Base-by-base conservation (phyloP, 2,329 filamentous ascomycete species). In the Ambrosiella beaveri region DNA sequence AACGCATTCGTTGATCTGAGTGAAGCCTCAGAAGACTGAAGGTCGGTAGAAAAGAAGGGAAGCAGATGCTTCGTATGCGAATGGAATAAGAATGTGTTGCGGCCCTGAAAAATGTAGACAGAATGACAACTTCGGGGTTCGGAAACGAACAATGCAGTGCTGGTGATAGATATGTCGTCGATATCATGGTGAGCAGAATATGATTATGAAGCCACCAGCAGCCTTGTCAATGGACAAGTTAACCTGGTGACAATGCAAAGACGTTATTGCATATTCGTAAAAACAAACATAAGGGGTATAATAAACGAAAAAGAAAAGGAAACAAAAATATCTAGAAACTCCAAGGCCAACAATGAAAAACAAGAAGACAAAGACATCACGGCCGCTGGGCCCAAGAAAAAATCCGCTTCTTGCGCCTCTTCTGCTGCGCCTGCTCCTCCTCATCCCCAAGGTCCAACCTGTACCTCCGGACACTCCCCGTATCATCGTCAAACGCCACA, bases 391-490 rank as follows among this genome's bases (percentile, higher is more conserved):
- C 51, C 53, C 56, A 58, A 3, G 59, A 56, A 17, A 61, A 56
- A n/a, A 54, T 37, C 4, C 53, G 47, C 53, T 56, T 58, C 53
- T 56, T 58, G 39, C 47, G 53, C 13, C 39, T n/a, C 39, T 54
- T 40, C 9, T 41, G n/a, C 9, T 27, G 37, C 7, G 11, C 13
- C 3, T 54, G 37, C 44, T 59, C 57, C 5, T 51, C 71, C 13
- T 74, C 74, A 40, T 71, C 71, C 15, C 80, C 77, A 2, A 84
- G 69, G 44, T 79, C 75, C 2, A 84, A 70, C 3, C 81, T 71
- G 66, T 84, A 84, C 13, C 81, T 72, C 13, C 81, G 72, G 60
- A 84, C 81, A 59, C 80, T 84, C 17, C 81, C 80, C 1, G 74
- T 70, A 65, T 84, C 80, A 63, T 82, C 79, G 63, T 82, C 79